Evolutionary conservation across 805 yeast genomes (phyloP).

Genomic region (Metschnikowia aberdeeniae): DNA sequence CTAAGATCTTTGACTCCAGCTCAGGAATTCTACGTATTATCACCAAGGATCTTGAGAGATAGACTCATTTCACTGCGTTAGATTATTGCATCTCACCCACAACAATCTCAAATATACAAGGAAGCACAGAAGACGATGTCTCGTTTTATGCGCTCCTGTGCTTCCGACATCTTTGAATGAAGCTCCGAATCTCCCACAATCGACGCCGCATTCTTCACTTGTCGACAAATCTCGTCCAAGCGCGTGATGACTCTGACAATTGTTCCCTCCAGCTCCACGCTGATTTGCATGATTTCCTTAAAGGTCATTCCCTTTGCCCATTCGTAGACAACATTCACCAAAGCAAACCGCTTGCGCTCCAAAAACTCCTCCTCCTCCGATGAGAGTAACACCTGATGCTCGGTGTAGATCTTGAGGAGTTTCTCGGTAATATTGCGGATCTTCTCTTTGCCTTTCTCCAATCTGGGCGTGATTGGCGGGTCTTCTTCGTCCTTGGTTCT

Average conservation of each 20-base stretch:
- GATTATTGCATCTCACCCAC: too few species aligned
- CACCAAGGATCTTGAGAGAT: constrained; percentile 6
- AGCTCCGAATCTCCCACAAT: constrained; percentile 91
- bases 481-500: constrained; percentile 60
- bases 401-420: constrained; percentile 57
- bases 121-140: constrained; percentile 98
- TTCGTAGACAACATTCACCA: constrained; percentile 92
- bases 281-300: constrained; percentile 83
- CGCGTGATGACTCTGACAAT: constrained; percentile 94
- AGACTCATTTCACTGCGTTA: too few species aligned
- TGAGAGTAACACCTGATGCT: constrained; percentile 69
- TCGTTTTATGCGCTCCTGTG: constrained; percentile 92
- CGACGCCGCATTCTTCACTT: constrained; percentile 88
- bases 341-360: constrained; percentile 80
- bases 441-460: constrained; percentile 62
- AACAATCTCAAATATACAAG: constrained; percentile 56
- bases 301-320: constrained; percentile 97
- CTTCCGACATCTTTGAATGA: constrained; percentile 83
- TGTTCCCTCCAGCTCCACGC: constrained; percentile 92
- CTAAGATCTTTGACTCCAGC: constrained; percentile 11
- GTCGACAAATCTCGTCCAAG: constrained; percentile 90
- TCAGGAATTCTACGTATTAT: constrained; percentile 27
- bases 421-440: constrained; percentile 68
- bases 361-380: constrained; percentile 82
- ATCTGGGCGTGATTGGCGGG: constrained; percentile 66